Evolutionary conservation across 139 green algal genomes (phyloP), one percentile per base, ranked within the genome.

Genomic region (Picochlorum sp.): DNA sequence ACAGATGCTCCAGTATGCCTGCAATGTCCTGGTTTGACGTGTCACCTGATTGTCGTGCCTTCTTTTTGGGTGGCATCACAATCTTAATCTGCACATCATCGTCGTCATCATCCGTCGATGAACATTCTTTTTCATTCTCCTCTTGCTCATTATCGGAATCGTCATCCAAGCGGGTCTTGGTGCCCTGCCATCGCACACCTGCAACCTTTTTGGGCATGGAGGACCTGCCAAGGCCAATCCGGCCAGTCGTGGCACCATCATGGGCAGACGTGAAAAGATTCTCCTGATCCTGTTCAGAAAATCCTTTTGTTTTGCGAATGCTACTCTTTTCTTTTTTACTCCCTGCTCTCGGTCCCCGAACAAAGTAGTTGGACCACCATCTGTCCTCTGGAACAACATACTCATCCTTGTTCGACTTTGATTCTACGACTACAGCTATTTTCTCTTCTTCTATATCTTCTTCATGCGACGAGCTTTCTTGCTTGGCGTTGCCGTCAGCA

Each of bases 211-310:
- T 94, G 3, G 84, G 86, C 76, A 81, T 75, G 45, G 51, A 62
- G 23, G 66, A 68, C 2, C 83, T 74, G 2, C 88, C 88, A 67
- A 96, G 66, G 10, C 88, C 88, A 58, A 87, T 77, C 49, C 82
- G 81, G 30, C 85, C 83, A 45, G 84, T 75, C 0, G 76, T 85
- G 1, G 81, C 81, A 18, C 69, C 72, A 24, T 83, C 70, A 45
- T 95, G 83, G 11, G 78, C 72, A 28, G 59, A 50, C 24, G 68
- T 85, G 77, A 92, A 95, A 45, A 95, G 67, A 49, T 88, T 79
- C 54, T 82, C 76, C 69, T 95, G 88, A 67, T 95, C 88, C 55
- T 92, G 45, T 70, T 95, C 88, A 63, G 58, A 66, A 58, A 95
- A 95, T 34, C 80, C 87, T 13, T 63, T 24, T n/a, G n/a, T 21